phyloP scores from a whole-genome alignment of 805 yeast species.

The Saturnispora mendoncae region DNA sequence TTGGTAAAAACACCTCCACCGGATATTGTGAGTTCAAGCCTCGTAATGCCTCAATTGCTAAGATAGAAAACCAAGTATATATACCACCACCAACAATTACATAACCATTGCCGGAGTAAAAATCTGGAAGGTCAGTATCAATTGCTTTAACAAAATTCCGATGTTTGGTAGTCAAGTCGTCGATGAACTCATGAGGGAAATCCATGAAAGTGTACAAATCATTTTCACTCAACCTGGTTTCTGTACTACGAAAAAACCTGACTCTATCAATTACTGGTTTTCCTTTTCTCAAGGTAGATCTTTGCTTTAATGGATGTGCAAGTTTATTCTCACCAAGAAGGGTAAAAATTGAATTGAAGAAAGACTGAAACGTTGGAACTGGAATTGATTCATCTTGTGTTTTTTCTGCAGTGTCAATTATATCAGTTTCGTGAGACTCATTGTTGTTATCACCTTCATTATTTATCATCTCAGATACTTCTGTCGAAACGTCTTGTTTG shows the following conservation, averaged over 20 bases:
- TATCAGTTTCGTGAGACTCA: too few species aligned
- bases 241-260: constrained; percentile 22
- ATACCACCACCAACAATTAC: constrained; percentile 77
- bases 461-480: too few species aligned
- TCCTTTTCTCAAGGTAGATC: constrained; percentile 25
- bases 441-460: too few species aligned
- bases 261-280: constrained; percentile 29
- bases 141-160: constrained; percentile 24
- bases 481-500: too few species aligned
- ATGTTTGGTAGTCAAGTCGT: constrained; percentile 28
- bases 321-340: constrained; percentile 24
- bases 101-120: constrained; percentile 37
- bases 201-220: constrained; percentile 22
- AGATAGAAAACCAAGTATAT: constrained; percentile 60
- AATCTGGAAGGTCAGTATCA: constrained; percentile 22
- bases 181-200: constrained; percentile 26
- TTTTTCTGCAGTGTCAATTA: too few species aligned
- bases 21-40: constrained; percentile 63
- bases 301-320: constrained; percentile 26
- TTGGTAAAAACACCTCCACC: constrained; percentile 74
- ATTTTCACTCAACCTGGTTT: constrained; percentile 22
- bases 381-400: too few species aligned
- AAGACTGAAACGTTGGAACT: constrained; percentile 27
- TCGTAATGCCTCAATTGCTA: constrained; percentile 57
- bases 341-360: constrained; percentile 25